phyloP scores from a whole-genome alignment of 495 filamentous ascomycete genomes.

The Letharia columbiana region DNA sequence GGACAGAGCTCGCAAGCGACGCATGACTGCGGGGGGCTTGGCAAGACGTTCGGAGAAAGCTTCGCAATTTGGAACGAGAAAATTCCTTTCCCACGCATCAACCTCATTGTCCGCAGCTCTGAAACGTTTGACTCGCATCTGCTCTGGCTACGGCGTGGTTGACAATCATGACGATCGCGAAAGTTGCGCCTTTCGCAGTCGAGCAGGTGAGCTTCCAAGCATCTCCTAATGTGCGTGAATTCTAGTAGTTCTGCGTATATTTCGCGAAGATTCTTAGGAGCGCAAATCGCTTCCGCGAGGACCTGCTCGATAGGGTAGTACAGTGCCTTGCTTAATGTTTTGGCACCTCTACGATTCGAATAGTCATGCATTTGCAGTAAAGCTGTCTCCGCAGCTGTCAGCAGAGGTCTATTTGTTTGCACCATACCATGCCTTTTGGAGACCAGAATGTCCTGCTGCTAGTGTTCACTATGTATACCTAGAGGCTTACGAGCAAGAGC shows the following conservation, averaged over 20 bases:
- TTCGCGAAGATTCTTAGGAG: not conserved
- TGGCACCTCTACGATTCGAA: not conserved
- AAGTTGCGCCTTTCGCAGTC: conserved; percentile 63
- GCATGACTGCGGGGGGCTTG: not conserved
- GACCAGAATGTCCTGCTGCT: not conserved
- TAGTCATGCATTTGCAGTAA: not conserved
- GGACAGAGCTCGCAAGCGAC: not conserved
- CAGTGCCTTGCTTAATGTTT: not conserved
- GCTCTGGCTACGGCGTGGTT: not conserved
- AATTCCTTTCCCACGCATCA: not conserved
- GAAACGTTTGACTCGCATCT: not conserved
- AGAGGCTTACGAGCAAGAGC: conserved; percentile 36
- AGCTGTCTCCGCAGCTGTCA: not conserved
- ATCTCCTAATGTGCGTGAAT: not conserved
- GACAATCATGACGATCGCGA: conserved; percentile 46
- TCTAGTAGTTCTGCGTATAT: not conserved
- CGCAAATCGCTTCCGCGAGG: not conserved
- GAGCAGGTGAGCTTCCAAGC: conserved; percentile 51
- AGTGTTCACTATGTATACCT: not conserved
- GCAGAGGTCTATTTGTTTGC: not conserved
- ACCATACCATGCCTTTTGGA: not conserved
- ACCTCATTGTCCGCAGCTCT: not conserved
- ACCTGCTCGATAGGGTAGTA: not conserved
- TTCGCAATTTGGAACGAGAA: not conserved
- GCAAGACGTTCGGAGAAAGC: not conserved